Evolutionary conservation across 2,329 filamentous ascomycete genomes (phyloP).

Genomic region (Fusarium tricinctum): DNA sequence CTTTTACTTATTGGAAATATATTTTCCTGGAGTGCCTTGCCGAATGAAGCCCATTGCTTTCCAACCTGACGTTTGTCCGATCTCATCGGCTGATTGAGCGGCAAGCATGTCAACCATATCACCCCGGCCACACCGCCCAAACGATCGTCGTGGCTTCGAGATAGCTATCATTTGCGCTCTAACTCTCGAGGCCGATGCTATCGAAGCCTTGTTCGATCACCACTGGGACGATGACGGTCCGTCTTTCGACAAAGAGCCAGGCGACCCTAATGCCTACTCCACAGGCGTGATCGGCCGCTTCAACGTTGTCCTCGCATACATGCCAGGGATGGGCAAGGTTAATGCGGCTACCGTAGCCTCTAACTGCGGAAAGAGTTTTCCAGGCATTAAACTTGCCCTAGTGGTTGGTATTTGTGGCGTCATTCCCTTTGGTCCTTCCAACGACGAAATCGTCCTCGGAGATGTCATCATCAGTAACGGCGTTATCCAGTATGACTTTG

Average conservation of each 20-base stretch:
- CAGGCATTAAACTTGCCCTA: background rate
- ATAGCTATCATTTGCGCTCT: no score
- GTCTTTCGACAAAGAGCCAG: background rate
- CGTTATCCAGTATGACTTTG: background rate
- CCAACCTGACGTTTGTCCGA: no score
- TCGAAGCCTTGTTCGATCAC: background rate
- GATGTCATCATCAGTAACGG: conserved; percentile 11
- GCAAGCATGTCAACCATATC: no score
- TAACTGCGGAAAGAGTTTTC: background rate
- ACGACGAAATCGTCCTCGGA: background rate
- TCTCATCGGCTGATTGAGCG: no score
- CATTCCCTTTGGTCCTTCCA: background rate
- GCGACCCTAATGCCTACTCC: background rate
- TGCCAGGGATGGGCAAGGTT: conserved; percentile 6
- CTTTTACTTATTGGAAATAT: no score
- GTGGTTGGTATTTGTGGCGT: conserved; percentile 1
- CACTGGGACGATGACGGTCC: background rate
- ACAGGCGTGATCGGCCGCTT: rapidly evolving
- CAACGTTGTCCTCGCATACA: background rate
- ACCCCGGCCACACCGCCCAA: no score
- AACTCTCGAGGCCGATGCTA: no score
- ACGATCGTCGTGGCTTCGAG: no score
- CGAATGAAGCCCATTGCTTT: no score
- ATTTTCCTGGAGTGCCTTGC: no score
- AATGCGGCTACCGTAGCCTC: background rate